These are phyloP conservation scores for Dryas integrifolia DNA, from an alignment of 331 rosid species.

Conservation along the genomic window DNA sequence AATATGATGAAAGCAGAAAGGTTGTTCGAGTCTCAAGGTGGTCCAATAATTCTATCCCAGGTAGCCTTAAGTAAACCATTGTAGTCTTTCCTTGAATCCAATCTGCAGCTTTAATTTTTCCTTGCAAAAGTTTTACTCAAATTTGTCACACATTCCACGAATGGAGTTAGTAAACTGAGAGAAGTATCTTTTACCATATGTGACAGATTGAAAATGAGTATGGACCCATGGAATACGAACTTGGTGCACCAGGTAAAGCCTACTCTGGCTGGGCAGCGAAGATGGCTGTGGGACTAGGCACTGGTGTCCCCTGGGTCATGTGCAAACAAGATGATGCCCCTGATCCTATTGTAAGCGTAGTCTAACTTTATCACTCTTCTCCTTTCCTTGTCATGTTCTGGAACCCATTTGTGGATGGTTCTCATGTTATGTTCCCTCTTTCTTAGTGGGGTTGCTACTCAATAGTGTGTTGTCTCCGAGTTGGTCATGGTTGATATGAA, in stretches of 20 bases:
- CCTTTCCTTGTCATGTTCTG: slow-evolving; percentile 20
- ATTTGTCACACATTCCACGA: slow-evolving; percentile 2
- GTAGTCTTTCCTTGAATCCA: slow-evolving; percentile 15
- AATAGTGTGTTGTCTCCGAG: slow-evolving; percentile 28
- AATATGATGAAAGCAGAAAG: slow-evolving; percentile 96
- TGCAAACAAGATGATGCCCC: slow-evolving; percentile 98
- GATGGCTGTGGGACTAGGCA: slow-evolving; percentile 70
- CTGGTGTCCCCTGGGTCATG: slow-evolving; percentile 94
- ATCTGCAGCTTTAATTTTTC: not conserved
- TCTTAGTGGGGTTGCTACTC: slow-evolving; percentile 39
- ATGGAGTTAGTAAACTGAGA: slow-evolving; percentile 7
- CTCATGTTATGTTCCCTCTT: slow-evolving; percentile 22
- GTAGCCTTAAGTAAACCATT: slow-evolving; percentile 35
- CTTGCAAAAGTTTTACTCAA: slow-evolving; percentile 1
- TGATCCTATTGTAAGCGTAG: slow-evolving; percentile 70
- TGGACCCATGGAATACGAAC: slow-evolving; percentile 77
- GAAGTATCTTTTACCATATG: slow-evolving; percentile 12
- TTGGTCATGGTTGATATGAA: slow-evolving; percentile 28
- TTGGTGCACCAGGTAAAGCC: slow-evolving; percentile 67
- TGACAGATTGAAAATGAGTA: slow-evolving; percentile 85
- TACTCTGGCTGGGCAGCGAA: slow-evolving; percentile 80
- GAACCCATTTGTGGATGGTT: slow-evolving; percentile 1
- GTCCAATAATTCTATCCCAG: slow-evolving; percentile 97
- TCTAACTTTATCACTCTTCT: slow-evolving; percentile 9
- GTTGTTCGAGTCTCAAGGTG: slow-evolving; percentile 77